Conservation (phyloP, 2,329 filamentous ascomycete genomes). For the Ceratocystis albifundus region DNA sequence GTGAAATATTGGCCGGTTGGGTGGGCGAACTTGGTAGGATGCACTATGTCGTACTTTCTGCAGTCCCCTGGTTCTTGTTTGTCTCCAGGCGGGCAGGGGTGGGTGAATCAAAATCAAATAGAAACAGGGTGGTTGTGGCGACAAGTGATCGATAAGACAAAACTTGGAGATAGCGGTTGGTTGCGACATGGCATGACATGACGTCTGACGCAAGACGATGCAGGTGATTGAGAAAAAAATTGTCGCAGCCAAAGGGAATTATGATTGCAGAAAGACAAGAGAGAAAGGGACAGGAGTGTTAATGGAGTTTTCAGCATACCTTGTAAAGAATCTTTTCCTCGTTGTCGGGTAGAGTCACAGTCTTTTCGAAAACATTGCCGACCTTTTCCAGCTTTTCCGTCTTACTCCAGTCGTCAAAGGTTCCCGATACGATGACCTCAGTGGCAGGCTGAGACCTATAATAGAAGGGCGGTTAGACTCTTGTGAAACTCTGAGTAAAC, state of each 20-base stretch:
- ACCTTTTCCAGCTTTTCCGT: slow-evolving; percentile 70
- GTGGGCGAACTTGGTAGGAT: neutral
- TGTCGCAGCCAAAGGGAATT: neutral
- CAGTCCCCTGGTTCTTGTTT: slow-evolving; percentile 2
- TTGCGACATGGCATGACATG: slow-evolving; percentile 6
- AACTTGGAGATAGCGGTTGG: neutral
- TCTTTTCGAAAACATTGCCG: slow-evolving; percentile 64
- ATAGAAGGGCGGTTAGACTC: neutral
- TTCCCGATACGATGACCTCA: slow-evolving; percentile 89
- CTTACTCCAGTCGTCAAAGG: slow-evolving; percentile 89
- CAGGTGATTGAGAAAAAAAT: neutral
- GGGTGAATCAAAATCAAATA: slow-evolving; percentile 2
- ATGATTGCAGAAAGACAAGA: slow-evolving; percentile 10
- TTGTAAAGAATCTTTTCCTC: slow-evolving; percentile 82
- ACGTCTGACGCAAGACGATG: slow-evolving; percentile 9
- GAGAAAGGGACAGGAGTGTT: slow-evolving; percentile 15
- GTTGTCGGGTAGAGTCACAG: slow-evolving; percentile 56
- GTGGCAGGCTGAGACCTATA: slow-evolving; percentile 69
- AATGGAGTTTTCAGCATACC: slow-evolving; percentile 43
- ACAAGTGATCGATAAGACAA: slow-evolving; percentile 8
- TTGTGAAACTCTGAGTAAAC: neutral
- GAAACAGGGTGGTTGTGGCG: slow-evolving; percentile 11
- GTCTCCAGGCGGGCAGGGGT: slow-evolving; percentile 1
- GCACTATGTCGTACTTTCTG: slow-evolving; percentile 8
- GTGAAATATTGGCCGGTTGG: neutral